Percentiles rank a stretch among this genome's conserved stretches.
Evolutionary conservation across 2,329 filamentous ascomycete species (phyloP).

Genomic region (Penicillium expansum): DNA sequence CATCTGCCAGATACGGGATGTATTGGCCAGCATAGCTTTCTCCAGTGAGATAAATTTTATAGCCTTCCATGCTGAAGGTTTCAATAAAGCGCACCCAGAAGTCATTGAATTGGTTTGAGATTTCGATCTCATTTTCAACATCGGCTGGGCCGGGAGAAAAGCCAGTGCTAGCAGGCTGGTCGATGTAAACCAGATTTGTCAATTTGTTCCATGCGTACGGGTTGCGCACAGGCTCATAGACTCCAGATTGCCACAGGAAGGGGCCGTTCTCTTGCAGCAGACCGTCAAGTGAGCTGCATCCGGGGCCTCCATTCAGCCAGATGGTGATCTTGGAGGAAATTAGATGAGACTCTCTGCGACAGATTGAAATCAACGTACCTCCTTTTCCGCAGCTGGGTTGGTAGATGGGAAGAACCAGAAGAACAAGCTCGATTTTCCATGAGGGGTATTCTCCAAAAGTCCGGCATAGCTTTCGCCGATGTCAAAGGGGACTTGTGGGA

Average conservation of each 20-base stretch:
- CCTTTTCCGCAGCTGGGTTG: conserved; percentile 42
- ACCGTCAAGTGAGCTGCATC: conserved; percentile 61
- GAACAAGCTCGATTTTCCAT: conserved; percentile 46
- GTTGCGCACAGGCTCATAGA: conserved; percentile 62
- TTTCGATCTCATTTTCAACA: conserved; percentile 64
- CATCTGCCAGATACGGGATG: conserved; percentile 69
- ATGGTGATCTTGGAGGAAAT: conserved; percentile 29
- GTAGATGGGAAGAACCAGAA: conserved; percentile 51
- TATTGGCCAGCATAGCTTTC: conserved; percentile 69
- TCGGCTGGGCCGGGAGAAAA: conserved; percentile 65
- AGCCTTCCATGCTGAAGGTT: conserved; percentile 64
- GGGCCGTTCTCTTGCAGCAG: conserved; percentile 74
- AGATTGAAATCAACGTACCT: conserved; percentile 26
- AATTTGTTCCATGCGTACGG: conserved; percentile 69
- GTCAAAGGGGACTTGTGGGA: conserved; percentile 68
- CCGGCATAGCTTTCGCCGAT: conserved; percentile 51
- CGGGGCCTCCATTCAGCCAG: conserved; percentile 53
- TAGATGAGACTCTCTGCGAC: neutral
- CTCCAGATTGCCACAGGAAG: conserved; percentile 68
- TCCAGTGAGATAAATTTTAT: conserved; percentile 70
- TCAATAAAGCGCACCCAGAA: conserved; percentile 76
- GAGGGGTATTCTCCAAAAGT: conserved; percentile 51
- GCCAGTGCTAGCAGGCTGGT: conserved; percentile 57
- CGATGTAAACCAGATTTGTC: conserved; percentile 67
- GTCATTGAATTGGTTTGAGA: conserved; percentile 68